These are phyloP conservation scores for Scutellaria barbata DNA, from an alignment of 257 asterid genomes.

Conservation along the genomic window DNA sequence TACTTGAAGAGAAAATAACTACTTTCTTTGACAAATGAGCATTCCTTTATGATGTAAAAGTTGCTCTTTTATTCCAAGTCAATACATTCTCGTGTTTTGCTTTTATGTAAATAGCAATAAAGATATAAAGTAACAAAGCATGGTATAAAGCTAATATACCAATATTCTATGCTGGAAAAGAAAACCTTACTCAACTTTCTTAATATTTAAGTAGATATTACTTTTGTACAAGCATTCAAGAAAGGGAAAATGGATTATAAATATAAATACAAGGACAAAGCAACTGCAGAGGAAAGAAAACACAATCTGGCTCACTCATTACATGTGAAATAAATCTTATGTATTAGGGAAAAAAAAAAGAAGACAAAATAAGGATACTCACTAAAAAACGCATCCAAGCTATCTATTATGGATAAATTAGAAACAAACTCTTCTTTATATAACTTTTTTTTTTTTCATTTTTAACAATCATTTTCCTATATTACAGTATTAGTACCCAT, in stretches of 20 bases:
- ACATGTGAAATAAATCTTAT: conserved; percentile 25
- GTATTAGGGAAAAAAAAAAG: conserved; percentile 21
- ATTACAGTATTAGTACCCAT: conserved; percentile 50
- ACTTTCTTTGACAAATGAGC: conserved; percentile 25
- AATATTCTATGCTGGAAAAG: conserved; percentile 22
- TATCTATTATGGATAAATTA: conserved; percentile 38
- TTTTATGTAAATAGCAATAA: conserved; percentile 20
- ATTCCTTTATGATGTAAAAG: conserved; percentile 28
- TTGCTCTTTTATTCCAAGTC: conserved; percentile 27
- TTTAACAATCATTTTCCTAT: conserved; percentile 31
- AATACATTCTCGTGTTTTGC: neutral
- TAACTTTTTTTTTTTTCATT: conserved; percentile 15
- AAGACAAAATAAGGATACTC: conserved; percentile 63
- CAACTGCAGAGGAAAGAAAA: neutral
- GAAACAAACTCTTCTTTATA: conserved; percentile 35
- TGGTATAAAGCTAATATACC: conserved; percentile 22
- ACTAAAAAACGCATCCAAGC: conserved; percentile 89
- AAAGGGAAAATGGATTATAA: neutral
- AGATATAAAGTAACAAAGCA: conserved; percentile 30
- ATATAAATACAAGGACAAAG: neutral
- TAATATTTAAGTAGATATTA: conserved; percentile 20
- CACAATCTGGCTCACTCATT: conserved; percentile 38
- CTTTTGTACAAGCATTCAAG: no score
- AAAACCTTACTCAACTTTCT: conserved; percentile 25
- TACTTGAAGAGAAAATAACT: conserved; percentile 13